Base-by-base conservation (phyloP, 306 rosid species). In the Trifolium subterraneum region DNA sequence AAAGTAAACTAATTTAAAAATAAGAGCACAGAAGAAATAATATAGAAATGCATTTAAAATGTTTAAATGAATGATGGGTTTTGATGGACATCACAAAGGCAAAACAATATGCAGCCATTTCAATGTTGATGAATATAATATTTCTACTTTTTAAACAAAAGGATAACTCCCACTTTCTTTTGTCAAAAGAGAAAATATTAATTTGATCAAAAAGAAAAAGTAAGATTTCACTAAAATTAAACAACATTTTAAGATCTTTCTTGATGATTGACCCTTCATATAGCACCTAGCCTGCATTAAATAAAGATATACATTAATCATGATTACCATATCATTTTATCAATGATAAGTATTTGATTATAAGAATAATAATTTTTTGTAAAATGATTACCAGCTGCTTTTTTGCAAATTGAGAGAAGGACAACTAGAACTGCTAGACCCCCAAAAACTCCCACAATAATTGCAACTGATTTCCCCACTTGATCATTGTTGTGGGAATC, bases 321-420 rank as follows among this genome's bases (percentile, higher is more conserved):
- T 70, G 10, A 77, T 44, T 70, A 61, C 67, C 47, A 74, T 64
- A 47, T 72, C 42, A 72, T 72, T 50, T 25, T 55, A 19, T 38
- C 62, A 54, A 71, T 45, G 48, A 75, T 52, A 42, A 33, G 3
- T 12, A 19, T 19, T 64, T 76, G 1, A 11, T 25, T 15, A 71
- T 54, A 76, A 10, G 11, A 7, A 11, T 55, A 15, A 7, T 31
- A 16, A 25, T 52, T 52, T 50, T 42, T 61, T 10, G 36, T 38
- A 41, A 61, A 59, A 78, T 31, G 2, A 29, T 77, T 84, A 91
- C 92, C 85, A 75, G 85, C 87, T 77, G 91, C 80, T 86, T 76
- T 91, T 73, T 89, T 80, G 85, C 97, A 94, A 62, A 94, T 79
- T 35, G 89, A 94, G 81, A 94, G 99, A 71, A 94, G 90, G 20